Evolutionary conservation across 257 asterid species (phyloP).

Genomic region (Paulownia fortunei): DNA sequence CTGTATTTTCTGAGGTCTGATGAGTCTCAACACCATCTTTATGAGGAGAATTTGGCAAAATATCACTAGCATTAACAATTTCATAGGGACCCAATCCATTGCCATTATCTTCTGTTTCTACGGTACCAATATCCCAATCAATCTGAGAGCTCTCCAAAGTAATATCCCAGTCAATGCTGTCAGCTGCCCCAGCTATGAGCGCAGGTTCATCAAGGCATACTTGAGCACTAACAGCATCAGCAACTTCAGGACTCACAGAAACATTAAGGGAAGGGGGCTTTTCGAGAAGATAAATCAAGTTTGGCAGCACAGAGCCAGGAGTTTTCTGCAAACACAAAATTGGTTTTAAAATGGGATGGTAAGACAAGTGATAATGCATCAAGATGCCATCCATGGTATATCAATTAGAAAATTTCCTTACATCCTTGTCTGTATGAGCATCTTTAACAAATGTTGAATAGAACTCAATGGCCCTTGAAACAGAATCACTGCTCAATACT

Average conservation of each 20-base stretch:
- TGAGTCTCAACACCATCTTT: slow-evolving; percentile 40
- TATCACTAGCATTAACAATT: slow-evolving; percentile 86
- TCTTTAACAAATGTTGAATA: slow-evolving; percentile 81
- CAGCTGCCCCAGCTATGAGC: slow-evolving; percentile 41
- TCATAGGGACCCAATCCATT: slow-evolving; percentile 94
- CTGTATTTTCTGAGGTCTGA: slow-evolving; percentile 41
- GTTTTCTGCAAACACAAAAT: slow-evolving; percentile 58
- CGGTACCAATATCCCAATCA: slow-evolving; percentile 90
- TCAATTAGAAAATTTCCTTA: slow-evolving; percentile 39
- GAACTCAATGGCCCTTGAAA: slow-evolving; percentile 74
- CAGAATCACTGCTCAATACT: slow-evolving; percentile 73
- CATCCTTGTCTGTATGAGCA: slow-evolving; percentile 82
- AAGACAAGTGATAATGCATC: slow-evolving; percentile 20
- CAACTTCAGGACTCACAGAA: slow-evolving; percentile 60
- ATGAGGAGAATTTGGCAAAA: slow-evolving; percentile 54
- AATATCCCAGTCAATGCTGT: slow-evolving; percentile 87
- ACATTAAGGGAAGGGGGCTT: slow-evolving; percentile 75
- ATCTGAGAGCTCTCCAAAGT: slow-evolving; percentile 80
- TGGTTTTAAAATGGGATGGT: background rate
- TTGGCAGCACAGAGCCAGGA: slow-evolving; percentile 52
- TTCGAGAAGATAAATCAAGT: slow-evolving; percentile 61
- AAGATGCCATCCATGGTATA: slow-evolving; percentile 9
- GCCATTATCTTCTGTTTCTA: slow-evolving; percentile 78
- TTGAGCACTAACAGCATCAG: slow-evolving; percentile 45
- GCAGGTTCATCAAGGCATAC: slow-evolving; percentile 42